phyloP scores from a whole-genome alignment of 2,329 filamentous ascomycete genomes.

The Trichophyton schoenleinii region DNA sequence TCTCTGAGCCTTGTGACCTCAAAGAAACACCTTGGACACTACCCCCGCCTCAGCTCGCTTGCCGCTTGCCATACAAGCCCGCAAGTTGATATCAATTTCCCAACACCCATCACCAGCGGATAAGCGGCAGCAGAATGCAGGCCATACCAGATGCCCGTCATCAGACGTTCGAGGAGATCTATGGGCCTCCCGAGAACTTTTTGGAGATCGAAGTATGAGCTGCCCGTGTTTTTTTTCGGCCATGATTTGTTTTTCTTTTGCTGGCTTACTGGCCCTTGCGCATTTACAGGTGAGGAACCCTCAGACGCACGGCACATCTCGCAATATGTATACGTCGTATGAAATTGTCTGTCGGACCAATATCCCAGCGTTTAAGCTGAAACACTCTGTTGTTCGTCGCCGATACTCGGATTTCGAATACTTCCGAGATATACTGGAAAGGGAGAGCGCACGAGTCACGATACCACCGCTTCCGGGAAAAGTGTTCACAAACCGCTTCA shows the following conservation, averaged over 20 bases:
- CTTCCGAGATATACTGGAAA: conserved; percentile 94
- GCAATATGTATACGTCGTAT: conserved; percentile 97
- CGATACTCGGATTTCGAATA: conserved; percentile 98
- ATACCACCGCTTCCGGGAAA: conserved; percentile 94
- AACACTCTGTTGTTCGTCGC: conserved; percentile 72
- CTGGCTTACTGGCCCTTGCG: conserved; percentile 12
- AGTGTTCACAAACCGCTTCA: conserved; percentile 96
- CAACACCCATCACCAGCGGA: not conserved
- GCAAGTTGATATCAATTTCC: not conserved
- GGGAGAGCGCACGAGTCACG: conserved; percentile 83
- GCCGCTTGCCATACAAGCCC: not conserved
- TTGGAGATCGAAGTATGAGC: conserved; percentile 74
- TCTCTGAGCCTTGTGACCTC: not conserved
- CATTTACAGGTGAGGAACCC: conserved; percentile 69
- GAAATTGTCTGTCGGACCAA: conserved; percentile 97
- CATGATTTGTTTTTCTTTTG: not conserved
- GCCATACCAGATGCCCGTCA: conserved; percentile 57
- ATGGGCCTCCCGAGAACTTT: conserved; percentile 96
- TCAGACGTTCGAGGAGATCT: conserved; percentile 98
- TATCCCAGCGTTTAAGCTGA: conserved; percentile 96
- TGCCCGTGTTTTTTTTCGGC: not conserved
- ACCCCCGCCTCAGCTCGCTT: not conserved
- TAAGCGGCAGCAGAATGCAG: conserved; percentile 37
- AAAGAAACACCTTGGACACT: not conserved
- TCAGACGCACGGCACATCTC: conserved; percentile 84